Evolutionary conservation across 768 basidiomycete genomes (phyloP).

Genomic region (Hebeloma cylindrosporum): DNA sequence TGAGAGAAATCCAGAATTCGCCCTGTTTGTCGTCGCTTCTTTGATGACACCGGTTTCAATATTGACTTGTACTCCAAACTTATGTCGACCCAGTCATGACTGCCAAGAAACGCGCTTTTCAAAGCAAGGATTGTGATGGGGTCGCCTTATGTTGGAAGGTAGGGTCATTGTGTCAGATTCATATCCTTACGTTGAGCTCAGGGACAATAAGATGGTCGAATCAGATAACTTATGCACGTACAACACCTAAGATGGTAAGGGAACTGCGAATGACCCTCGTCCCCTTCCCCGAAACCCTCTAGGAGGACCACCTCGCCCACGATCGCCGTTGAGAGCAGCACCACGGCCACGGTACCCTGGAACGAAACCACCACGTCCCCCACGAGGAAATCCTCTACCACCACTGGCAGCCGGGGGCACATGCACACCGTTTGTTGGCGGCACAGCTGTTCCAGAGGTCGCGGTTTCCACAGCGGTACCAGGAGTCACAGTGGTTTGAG

Average conservation of each 20-base stretch:
- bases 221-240: background rate
- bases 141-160: too few relatives aligned
- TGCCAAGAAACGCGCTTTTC: too few relatives aligned
- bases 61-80: background rate
- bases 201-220: too few relatives aligned
- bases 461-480: slow-evolving; percentile 1
- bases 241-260: slow-evolving; percentile 28
- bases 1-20: slow-evolving; percentile 2
- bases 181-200: too few relatives aligned
- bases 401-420: slow-evolving; percentile 11
- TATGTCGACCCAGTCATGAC: too few relatives aligned
- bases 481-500: too few relatives aligned
- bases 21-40: slow-evolving; percentile 13
- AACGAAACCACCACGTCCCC: slow-evolving; percentile 29
- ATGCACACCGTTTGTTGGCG: slow-evolving; percentile 19
- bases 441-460: slow-evolving; percentile 5
- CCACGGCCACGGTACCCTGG: slow-evolving; percentile 33
- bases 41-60: slow-evolving; percentile 12
- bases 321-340: slow-evolving; percentile 27
- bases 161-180: too few relatives aligned
- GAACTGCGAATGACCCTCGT: slow-evolving; percentile 31
- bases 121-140: too few relatives aligned
- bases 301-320: slow-evolving; percentile 34
- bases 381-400: slow-evolving; percentile 28
- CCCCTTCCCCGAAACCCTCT: slow-evolving; percentile 41